Evolutionary conservation across 768 basidiomycete genomes (phyloP), one percentile per base, ranked within the genome.

Genomic region (Leccinum subgranulosum): DNA sequence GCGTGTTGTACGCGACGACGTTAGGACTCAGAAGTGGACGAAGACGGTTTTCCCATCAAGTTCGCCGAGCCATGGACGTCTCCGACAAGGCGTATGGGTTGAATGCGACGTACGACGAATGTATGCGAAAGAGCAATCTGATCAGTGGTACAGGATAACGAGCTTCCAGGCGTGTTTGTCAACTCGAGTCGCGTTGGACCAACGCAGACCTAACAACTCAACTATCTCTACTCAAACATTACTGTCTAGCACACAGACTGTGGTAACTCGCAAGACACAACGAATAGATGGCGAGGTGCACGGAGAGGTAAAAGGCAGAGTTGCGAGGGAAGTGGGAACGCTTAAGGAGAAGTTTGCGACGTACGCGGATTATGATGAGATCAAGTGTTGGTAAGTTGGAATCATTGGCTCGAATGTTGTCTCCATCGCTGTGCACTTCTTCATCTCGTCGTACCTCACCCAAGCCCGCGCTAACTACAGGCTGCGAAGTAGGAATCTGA

Each of bases 61-160:
- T 10, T n/a, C 12, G 11, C 17, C 15, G 55, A 15, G n/a, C 48
- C 29, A 98, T 98, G 97, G 95, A 98, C 23, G 45, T 77, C 55
- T 81, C 85, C 58, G 96, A 98, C 63, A 88, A 88, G 67, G 89
- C 79, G 4, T 90, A 95, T 55, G 96, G 98, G 74, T 79, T 98
- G 19, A 91, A 96, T 62, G 96, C 96, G 17, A 94, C 92, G 5
- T 98, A 97, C 63, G 97, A 98, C 66, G 97, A 98, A 75, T 88
- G 88, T 63, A 80, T 98, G 69, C 80, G 92, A 51, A 98, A 99
- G 17, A 34, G 17, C 17, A 10, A 33, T 12, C 17, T 63, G 27
- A 65, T 36, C 8, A 2, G 21, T 27, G 14, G 1, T 56, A 10
- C 50, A 69, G 65, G 50, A 66, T 65, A 51, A 60, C 56, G 12